Evolutionary conservation across 768 basidiomycete species (phyloP), one percentile per base, ranked within the genome.

Genomic region (Auriscalpium vulgare): DNA sequence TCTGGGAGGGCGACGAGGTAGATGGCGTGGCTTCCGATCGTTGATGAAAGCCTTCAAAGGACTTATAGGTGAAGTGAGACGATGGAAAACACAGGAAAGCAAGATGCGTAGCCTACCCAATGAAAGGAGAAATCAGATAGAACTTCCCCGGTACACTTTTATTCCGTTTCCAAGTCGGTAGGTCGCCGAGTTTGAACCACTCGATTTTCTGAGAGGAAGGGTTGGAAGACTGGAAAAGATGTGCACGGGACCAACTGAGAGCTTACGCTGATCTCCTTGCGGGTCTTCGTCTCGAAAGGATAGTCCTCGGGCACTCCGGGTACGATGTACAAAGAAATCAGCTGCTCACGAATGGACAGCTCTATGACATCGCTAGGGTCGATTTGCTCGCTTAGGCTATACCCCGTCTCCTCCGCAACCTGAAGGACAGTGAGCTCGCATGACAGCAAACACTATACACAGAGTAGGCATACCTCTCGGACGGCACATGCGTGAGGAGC

Each of bases 341-440:
- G 82, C 71, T 98, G 95, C 62, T 94, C 92, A 67, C 83, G 88
- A 69, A 95, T 91, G 45, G 85, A 84, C 69, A 91, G 78, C 68
- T 92, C 84, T 67, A 97, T 86, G 63, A 83, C 84, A 66, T 92
- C 75, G 47, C 81, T 68, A 3, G 81, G 77, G 62, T 84, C 72
- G 50, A 91, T 71, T 64, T 86, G 79, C 55, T 80, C 83, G 50
- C 78, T 79, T 54, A 93, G 67, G 69, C 97, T 92, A 75, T 90
- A 98, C 13, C 97, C 97, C 0, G 94, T 97, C 73, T 99, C 97
- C 71, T 99, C 97, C 35, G 91, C 76, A 21, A 98, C 95, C 95
- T 97, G 63, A 40, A 51, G 6, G 8, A 48, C 19, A 14, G 54
- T 64, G 59, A 63, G 57, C 19, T 53, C 38, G 55, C 21, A n/a